phyloP scores from a whole-genome alignment of 2,329 filamentous ascomycete genomes.

The Metarhizium humberi region DNA sequence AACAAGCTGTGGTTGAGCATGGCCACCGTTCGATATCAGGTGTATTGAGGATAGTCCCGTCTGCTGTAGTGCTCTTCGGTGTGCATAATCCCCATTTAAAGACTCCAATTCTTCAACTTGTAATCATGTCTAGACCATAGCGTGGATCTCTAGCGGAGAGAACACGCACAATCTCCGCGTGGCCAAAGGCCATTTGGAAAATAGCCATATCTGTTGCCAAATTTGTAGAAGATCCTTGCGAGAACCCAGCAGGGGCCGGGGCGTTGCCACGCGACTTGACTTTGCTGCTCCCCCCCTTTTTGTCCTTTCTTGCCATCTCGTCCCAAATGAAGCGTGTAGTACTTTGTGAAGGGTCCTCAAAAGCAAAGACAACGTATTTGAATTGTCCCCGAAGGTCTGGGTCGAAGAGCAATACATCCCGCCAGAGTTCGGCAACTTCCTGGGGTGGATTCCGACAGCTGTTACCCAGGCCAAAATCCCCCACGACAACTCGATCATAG shows the following conservation, averaged over 20 bases:
- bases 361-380: constrained; percentile 52
- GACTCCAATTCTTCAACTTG: constrained; percentile 17
- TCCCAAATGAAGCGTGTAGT: constrained; percentile 44
- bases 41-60: not conserved
- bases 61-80: not conserved
- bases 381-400: constrained; percentile 54
- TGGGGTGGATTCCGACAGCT: constrained; percentile 54
- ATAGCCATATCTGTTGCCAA: constrained; percentile 39
- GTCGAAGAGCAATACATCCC: constrained; percentile 54
- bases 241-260: constrained; percentile 18
- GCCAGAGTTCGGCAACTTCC: constrained; percentile 57
- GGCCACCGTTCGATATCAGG: not conserved
- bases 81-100: not conserved
- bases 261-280: constrained; percentile 23
- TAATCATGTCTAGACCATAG: constrained; percentile 44
- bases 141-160: constrained; percentile 44
- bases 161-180: constrained; percentile 38
- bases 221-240: constrained; percentile 4
- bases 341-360: constrained; percentile 48
- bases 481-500: constrained; percentile 49
- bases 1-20: not conserved
- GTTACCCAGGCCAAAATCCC: constrained; percentile 57
- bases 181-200: constrained; percentile 43
- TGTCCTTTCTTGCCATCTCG: constrained; percentile 44
- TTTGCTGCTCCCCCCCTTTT: constrained; percentile 21